Conservation (phyloP, 305 asterid species). For the Fraxinus velutina region DNA sequence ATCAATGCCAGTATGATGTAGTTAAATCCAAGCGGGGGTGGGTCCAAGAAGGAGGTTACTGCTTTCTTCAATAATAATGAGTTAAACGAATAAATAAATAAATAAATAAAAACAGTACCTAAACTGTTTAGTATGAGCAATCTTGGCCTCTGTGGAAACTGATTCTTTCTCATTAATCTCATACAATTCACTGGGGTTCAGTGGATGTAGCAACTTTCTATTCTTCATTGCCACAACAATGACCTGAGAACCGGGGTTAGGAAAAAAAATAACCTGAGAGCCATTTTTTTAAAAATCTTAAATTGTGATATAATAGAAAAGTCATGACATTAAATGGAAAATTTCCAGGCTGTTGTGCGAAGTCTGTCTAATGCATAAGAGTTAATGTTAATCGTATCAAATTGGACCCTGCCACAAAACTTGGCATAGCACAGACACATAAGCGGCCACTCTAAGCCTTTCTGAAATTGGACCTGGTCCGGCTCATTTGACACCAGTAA, state of each 20-base stretch:
- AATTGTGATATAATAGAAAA: not conserved
- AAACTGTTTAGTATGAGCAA: slow-evolving; percentile 48
- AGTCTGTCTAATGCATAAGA: not conserved
- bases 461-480: not conserved
- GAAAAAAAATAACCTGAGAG: no score
- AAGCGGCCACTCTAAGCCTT: not conserved
- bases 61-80: not conserved
- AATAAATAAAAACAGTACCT: slow-evolving; percentile 27
- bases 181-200: slow-evolving; percentile 34
- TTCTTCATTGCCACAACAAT: slow-evolving; percentile 42
- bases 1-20: not conserved
- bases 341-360: no score
- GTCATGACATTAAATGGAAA: not conserved
- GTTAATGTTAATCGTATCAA: no score
- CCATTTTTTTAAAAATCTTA: not conserved
- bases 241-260: slow-evolving; percentile 31
- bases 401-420: not conserved
- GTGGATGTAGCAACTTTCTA: slow-evolving; percentile 35
- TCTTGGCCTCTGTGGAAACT: slow-evolving; percentile 21
- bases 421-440: not conserved
- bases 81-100: not conserved
- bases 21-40: not conserved
- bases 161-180: slow-evolving; percentile 41
- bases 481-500: not conserved
- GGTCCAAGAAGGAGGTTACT: not conserved